Evolutionary conservation across 202 grass and related monocot genomes (phyloP).

Genomic region (Cymbopogon flexuosus): DNA sequence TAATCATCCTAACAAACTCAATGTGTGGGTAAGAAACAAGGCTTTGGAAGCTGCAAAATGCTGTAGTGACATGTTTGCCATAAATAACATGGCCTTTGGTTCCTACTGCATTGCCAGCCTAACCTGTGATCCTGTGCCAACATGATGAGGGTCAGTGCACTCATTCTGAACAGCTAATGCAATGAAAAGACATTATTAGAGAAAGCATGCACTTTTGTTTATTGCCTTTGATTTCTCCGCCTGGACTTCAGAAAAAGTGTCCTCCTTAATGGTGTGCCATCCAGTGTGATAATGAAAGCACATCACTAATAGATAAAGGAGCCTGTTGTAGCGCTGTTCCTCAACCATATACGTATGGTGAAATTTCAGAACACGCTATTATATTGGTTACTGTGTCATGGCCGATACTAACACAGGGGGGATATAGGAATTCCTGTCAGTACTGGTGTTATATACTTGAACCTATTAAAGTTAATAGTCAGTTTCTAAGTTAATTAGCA

Average conservation of each 20-base stretch:
- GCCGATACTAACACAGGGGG: neutral
- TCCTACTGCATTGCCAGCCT: constrained; percentile 23
- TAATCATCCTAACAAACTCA: neutral
- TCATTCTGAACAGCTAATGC: neutral
- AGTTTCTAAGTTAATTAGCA: neutral
- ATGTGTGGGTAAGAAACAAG: neutral
- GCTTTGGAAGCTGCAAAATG: neutral
- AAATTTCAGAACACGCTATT: neutral
- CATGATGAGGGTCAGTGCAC: neutral
- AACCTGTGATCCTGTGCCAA: neutral
- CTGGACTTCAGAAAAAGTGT: neutral
- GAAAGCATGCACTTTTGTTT: neutral
- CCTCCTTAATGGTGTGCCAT: neutral
- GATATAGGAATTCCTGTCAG: neutral
- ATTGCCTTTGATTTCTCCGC: neutral
- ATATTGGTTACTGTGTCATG: neutral
- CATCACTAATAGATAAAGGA: neutral
- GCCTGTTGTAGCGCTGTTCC: neutral
- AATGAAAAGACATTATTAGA: neutral
- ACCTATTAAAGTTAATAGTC: neutral
- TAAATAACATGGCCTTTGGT: neutral
- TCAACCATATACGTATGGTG: neutral
- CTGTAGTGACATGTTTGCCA: neutral
- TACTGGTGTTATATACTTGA: neutral
- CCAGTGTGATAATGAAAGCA: neutral